phyloP scores from a whole-genome alignment of 2,329 filamentous ascomycete genomes.

The Fusarium sp. region DNA sequence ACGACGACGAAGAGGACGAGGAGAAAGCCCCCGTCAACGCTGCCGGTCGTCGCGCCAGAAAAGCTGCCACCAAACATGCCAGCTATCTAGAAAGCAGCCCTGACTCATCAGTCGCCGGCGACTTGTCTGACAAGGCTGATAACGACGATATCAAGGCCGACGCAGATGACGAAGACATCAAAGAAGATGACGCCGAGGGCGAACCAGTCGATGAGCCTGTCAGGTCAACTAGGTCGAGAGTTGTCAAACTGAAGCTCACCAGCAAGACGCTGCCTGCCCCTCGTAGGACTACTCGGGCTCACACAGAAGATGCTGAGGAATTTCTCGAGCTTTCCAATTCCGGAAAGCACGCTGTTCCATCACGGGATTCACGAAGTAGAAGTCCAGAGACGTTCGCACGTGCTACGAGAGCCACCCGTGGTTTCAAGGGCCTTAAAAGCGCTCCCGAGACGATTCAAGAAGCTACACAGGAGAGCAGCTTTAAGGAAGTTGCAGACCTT shows the following conservation, averaged over 20 bases:
- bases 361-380: slow-evolving; percentile 65
- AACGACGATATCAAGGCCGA: slow-evolving; percentile 47
- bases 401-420: slow-evolving; percentile 61
- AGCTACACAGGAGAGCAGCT: slow-evolving; percentile 66
- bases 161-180: slow-evolving; percentile 42
- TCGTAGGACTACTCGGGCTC: slow-evolving; percentile 65
- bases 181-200: slow-evolving; percentile 47
- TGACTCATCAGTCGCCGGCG: slow-evolving; percentile 53
- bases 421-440: slow-evolving; percentile 64
- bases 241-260: slow-evolving; percentile 63
- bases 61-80: slow-evolving; percentile 60
- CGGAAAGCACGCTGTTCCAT: slow-evolving; percentile 67
- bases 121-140: slow-evolving; percentile 48
- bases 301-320: slow-evolving; percentile 67
- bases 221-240: slow-evolving; percentile 51
- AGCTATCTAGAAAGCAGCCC: slow-evolving; percentile 64
- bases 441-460: slow-evolving; percentile 65
- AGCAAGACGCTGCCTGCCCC: slow-evolving; percentile 54
- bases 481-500: slow-evolving; percentile 50
- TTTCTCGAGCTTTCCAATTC: slow-evolving; percentile 72
- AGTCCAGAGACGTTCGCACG: slow-evolving; percentile 67
- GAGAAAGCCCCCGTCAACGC: slow-evolving; percentile 60
- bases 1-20: slow-evolving; percentile 61
- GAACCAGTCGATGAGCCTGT: slow-evolving; percentile 36
- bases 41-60: slow-evolving; percentile 64